Conservation (phyloP, 2,329 filamentous ascomycete genomes). For the Penicillium janthinellum region DNA sequence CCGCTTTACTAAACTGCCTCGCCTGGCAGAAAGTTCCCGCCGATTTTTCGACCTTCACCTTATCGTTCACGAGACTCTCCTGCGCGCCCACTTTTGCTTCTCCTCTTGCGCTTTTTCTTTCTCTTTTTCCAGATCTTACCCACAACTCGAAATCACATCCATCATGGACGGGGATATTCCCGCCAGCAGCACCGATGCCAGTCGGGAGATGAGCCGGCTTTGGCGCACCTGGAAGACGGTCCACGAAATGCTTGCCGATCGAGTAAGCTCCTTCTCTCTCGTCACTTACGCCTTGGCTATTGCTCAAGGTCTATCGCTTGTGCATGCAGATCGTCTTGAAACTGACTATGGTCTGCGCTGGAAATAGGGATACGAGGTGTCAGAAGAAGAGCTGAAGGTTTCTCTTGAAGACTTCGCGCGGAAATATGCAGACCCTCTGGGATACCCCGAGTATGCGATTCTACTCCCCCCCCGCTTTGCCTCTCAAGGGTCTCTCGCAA, state of each 20-base stretch:
- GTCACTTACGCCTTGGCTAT: too few species aligned
- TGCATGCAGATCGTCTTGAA: not conserved
- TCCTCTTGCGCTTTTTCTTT: conserved; percentile 1
- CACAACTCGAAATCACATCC: conserved; percentile 6
- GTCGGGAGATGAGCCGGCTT: conserved; percentile 62
- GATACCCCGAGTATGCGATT: conserved; percentile 70
- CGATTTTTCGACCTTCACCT: conserved; percentile 28
- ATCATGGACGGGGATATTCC: conserved; percentile 44
- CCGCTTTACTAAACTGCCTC: conserved; percentile 25
- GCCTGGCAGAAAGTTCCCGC: conserved; percentile 31
- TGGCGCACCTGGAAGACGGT: conserved; percentile 95
- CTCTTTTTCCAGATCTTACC: not conserved
- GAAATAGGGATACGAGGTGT: conserved; percentile 83
- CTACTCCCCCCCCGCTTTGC: not conserved
- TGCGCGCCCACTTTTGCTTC: conserved; percentile 6
- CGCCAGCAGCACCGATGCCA: conserved; percentile 36
- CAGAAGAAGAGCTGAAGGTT: conserved; percentile 86
- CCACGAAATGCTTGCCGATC: conserved; percentile 90
- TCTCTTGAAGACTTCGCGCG: conserved; percentile 77
- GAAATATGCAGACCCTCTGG: conserved; percentile 71
- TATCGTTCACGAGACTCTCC: conserved; percentile 18
- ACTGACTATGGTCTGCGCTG: conserved; percentile 25
- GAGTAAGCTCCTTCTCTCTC: conserved; percentile 59
- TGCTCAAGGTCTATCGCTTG: not conserved
- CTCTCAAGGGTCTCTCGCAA: not conserved